phyloP scores from a whole-genome alignment of 164 flowering plant genomes.

The Vitis rotundifolia region DNA sequence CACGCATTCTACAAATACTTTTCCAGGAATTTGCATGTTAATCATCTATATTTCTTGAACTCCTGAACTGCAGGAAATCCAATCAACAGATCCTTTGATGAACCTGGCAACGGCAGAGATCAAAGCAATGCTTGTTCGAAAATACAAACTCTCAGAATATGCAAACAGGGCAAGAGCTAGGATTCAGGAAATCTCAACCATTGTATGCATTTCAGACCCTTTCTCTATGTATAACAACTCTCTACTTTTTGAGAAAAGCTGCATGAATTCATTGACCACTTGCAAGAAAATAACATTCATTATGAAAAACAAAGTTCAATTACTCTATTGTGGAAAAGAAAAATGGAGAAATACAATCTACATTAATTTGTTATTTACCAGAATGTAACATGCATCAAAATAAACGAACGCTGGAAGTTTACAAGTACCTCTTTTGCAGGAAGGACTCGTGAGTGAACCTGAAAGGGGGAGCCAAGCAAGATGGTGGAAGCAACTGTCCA shows the following conservation, averaged over 20 bases:
- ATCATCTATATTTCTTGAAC: not conserved
- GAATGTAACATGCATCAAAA: too few relatives aligned
- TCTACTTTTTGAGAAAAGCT: too few relatives aligned
- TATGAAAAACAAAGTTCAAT: not conserved
- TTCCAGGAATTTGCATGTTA: not conserved
- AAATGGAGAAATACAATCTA: too few relatives aligned
- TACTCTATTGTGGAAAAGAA: not conserved
- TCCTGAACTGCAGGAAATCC: conserved; percentile 1
- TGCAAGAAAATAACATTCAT: not conserved
- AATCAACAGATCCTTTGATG: conserved; percentile 5
- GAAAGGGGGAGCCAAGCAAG: conserved; percentile 2
- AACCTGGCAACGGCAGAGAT: conserved; percentile 19
- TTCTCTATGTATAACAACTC: not conserved
- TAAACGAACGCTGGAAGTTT: too few relatives aligned
- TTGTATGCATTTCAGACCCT: conserved; percentile 1
- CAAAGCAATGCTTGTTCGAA: conserved; percentile 16
- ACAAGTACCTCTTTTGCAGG: conserved; percentile 6
- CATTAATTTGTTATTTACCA: too few relatives aligned
- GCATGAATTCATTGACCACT: not conserved
- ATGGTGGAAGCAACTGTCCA: conserved; percentile 22
- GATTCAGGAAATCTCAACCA: conserved; percentile 7
- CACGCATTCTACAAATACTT: too few relatives aligned
- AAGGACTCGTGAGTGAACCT: conserved; percentile 1
- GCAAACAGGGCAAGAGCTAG: conserved; percentile 9
- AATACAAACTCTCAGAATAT: conserved; percentile 19